Conservation (phyloP, 805 yeast genomes). For the Candida palmyrensis region DNA sequence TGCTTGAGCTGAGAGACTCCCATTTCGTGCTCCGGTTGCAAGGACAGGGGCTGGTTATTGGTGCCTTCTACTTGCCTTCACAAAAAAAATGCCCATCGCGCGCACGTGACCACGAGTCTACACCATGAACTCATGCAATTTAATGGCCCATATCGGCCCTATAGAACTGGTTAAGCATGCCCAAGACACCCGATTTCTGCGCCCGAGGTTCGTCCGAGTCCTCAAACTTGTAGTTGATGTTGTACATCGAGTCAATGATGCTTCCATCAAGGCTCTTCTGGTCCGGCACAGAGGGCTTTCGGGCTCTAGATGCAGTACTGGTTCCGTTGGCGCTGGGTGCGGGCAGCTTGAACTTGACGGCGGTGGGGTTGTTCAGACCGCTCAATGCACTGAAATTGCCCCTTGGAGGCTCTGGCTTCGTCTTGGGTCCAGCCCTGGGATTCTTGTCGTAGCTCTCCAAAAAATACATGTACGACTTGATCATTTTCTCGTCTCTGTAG, state of each 20-base stretch:
- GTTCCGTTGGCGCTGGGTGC: slow-evolving; percentile 2
- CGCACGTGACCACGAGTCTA: neutral
- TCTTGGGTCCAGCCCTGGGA: neutral
- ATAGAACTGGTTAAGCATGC: slow-evolving; percentile 77
- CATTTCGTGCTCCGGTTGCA: slow-evolving; percentile 45
- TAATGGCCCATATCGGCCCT: slow-evolving; percentile 33
- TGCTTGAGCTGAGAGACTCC: slow-evolving; percentile 86
- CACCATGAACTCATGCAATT: slow-evolving; percentile 5
- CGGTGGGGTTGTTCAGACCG: too few species aligned
- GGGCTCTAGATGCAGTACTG: neutral
- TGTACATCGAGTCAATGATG: slow-evolving; percentile 22
- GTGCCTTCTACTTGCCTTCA: too few species aligned
- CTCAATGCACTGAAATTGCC: slow-evolving; percentile 1
- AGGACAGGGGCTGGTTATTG: too few species aligned
- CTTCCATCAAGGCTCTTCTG: slow-evolving; percentile 6
- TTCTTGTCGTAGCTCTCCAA: slow-evolving; percentile 68
- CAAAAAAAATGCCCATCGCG: too few species aligned
- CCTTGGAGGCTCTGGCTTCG: slow-evolving; percentile 2
- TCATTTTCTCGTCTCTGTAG: slow-evolving; percentile 79
- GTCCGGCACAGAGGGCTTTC: neutral
- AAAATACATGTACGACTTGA: slow-evolving; percentile 83
- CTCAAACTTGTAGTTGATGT: slow-evolving; percentile 19
- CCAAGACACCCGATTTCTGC: slow-evolving; percentile 57
- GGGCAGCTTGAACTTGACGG: too few species aligned
- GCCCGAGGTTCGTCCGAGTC: slow-evolving; percentile 18